Evolutionary conservation across 805 yeast species (phyloP), one percentile per base, ranked within the genome.

Genomic region (Metschnikowia vanudenii): DNA sequence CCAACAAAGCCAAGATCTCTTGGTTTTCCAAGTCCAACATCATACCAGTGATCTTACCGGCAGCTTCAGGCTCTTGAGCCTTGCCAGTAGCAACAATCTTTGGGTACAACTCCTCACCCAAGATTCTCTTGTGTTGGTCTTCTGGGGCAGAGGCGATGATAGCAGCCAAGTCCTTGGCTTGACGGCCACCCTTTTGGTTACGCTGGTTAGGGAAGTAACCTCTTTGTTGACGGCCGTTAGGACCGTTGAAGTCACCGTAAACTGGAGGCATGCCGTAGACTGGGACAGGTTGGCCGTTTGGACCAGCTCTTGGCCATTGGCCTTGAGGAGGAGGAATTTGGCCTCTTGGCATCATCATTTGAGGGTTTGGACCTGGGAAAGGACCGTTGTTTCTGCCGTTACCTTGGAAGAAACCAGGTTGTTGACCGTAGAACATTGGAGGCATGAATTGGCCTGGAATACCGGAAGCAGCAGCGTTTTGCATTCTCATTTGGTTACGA

Each of bases 31-130:
- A 83, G 68, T 91, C 97, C 66, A 94, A 81, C 78, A 94, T 82
- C 98, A 94, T 94, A 78, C 98, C 97, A 57, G 99, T 94, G 69
- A 94, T 88, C 79, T 91, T 92, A 76, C 97, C 96, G 58, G 97
- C 97, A 64, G 96, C 89, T 74, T 90, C 96, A 49, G 85, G 86
- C 65, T 90, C 96, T 61, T 83, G 82, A 62, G 91, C 88, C 75
- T 86, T 86, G 64, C 88, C 90, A 54, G 88, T 82, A 57, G 90
- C 82, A 56, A 85, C 83, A 64, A 94, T 86, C 81, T 84, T 88
- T 65, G 95, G 90, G 81, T 92, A 94, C 66, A 94, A 80, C 67
- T 90, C 96, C 80, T 94, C 97, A 75, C 99, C 99, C 67, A 94
- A 81, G 67, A 90, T 81, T 81, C 96, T 92, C 88, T 92, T 92